Evolutionary conservation across 1,284 basidiomycete species (phyloP), one percentile per base, ranked within the genome.

Genomic region (Taiwanofungus camphoratus): DNA sequence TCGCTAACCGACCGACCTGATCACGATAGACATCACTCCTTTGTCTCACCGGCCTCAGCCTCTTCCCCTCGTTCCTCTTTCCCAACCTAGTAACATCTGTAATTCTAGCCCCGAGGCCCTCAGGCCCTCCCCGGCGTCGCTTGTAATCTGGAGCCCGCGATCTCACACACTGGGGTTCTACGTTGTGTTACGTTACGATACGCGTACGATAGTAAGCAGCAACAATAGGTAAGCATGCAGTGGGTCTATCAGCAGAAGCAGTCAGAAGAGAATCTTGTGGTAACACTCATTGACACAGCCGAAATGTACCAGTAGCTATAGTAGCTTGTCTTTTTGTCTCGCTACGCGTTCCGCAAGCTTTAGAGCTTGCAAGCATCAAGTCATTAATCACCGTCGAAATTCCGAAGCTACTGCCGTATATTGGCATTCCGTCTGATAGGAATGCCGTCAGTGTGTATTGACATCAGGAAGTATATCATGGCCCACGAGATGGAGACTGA

Each of bases 21-120:
- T 20, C 35, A 44, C 21, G 26, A 13, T 41, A 41, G 45, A 46
- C 45, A n/a, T n/a, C n/a, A 29, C 45, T 46, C 45, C 29, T 46
- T 46, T 42, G 26, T 20, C n/a, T 21, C 32, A 6, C 34, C 40
- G 21, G 40, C 20, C 36, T 8, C 33, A 26, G 23, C 16, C 35
- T 30, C 31, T 13, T 15, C 35, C 33, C 24, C 29, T 27, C 39
- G 26, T 41, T 23, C 27, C 13, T 15, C 34, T 18, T 37, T 9
- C 13, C 19, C 30, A 19, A 27, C 20, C 23, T 39, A 45, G 36
- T 45, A 31, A 19, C 41, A 45, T 32, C 43, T 33, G 24, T 45
- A 40, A 35, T 45, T 33, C 27, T 32, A 34, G 38, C 33, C 27
- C 23, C 37, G 36, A 30, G 42, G 20, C 34, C 26, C 36, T 18